phyloP scores from a whole-genome alignment of 192 early-diverging fungal genomes.

The Entophlyctis helioformis region DNA sequence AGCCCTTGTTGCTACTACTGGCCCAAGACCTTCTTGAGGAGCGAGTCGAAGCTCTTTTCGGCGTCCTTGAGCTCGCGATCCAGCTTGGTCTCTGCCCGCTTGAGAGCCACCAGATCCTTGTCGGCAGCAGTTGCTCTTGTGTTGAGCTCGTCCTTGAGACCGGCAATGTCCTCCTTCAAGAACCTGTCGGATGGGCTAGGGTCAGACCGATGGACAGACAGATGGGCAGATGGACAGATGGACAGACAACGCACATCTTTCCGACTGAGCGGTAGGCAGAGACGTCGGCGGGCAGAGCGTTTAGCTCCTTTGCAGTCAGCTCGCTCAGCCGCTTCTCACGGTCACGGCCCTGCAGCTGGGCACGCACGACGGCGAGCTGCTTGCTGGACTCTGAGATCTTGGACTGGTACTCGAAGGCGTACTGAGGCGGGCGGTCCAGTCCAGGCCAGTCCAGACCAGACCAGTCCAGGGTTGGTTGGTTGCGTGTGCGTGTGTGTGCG shows the following conservation, averaged over 20 bases:
- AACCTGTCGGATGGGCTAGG: background rate
- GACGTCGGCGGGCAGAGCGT: constrained; percentile 30
- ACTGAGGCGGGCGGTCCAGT: too few species aligned
- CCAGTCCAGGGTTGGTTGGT: too few species aligned
- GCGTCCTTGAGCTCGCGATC: constrained; percentile 45
- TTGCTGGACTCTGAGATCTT: constrained; percentile 47
- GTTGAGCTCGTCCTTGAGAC: constrained; percentile 27
- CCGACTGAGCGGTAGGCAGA: constrained; percentile 62
- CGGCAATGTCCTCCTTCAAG: constrained; percentile 16
- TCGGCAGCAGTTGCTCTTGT: constrained; percentile 23
- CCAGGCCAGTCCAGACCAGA: too few species aligned
- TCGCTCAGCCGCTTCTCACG: constrained; percentile 56
- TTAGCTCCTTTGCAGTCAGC: constrained; percentile 56
- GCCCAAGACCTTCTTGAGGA: too few species aligned
- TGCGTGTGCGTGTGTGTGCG: too few species aligned
- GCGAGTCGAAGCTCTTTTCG: constrained; percentile 12
- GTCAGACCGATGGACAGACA: background rate
- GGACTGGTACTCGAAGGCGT: constrained; percentile 60
- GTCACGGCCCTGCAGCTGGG: constrained; percentile 51
- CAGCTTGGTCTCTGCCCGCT: constrained; percentile 42
- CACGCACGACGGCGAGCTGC: constrained; percentile 45
- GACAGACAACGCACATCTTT: constrained; percentile 58
- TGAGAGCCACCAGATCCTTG: constrained; percentile 33
- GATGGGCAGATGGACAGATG: too few species aligned
- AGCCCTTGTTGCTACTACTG: too few species aligned